These are phyloP conservation scores for Hirschfeldia incana DNA, from an alignment of 345 rosid species.

Conservation along the genomic window DNA sequence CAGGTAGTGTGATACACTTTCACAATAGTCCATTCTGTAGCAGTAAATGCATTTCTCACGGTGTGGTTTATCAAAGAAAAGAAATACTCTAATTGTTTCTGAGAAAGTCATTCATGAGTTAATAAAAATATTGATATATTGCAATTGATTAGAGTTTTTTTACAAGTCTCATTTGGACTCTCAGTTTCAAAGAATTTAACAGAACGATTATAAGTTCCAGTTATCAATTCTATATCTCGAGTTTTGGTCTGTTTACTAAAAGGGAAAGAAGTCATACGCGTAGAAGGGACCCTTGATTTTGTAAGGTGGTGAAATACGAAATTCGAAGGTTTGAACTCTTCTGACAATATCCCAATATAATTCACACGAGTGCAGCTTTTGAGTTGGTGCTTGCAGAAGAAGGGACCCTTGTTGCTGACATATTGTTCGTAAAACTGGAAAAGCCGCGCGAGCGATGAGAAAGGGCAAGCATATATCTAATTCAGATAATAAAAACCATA, in stretches of 20 bases:
- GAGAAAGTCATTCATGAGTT: background rate
- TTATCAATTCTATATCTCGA: background rate
- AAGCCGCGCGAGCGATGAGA: conserved; percentile 16
- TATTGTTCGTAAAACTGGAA: conserved; percentile 24
- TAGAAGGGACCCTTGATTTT: conserved; percentile 14
- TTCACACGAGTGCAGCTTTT: conserved; percentile 35
- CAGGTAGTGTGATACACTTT: too few species aligned
- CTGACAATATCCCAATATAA: conserved; percentile 37
- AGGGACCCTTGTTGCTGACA: conserved; percentile 35
- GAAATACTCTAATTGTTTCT: background rate
- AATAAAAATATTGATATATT: background rate
- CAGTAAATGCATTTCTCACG: too few species aligned
- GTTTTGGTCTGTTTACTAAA: background rate
- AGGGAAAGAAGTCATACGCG: background rate
- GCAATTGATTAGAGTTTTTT: background rate
- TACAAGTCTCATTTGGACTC: background rate
- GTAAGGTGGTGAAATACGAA: conserved; percentile 18
- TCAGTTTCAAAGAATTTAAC: background rate
- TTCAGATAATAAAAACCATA: background rate
- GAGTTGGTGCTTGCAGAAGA: conserved; percentile 23
- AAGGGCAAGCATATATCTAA: background rate
- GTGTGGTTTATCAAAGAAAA: too few species aligned
- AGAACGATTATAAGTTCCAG: background rate
- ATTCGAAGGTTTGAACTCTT: conserved; percentile 23
- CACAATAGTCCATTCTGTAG: too few species aligned